These are phyloP conservation scores for Sordariomycetes sp. DNA, from an alignment of 2,329 filamentous ascomycete genomes.

Conservation along the genomic window DNA sequence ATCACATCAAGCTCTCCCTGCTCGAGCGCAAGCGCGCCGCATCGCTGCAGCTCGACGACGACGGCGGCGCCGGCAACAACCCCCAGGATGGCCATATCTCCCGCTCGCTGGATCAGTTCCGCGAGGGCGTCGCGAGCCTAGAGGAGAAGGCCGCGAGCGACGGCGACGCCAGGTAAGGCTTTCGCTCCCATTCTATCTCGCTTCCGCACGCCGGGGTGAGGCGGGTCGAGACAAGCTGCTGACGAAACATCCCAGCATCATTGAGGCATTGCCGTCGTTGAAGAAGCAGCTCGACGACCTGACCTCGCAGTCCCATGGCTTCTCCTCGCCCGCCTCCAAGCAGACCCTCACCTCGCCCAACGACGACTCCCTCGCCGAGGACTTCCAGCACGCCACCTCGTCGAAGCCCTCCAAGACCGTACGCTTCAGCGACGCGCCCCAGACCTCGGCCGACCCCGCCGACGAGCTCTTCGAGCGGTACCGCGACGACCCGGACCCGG, in stretches of 20 bases:
- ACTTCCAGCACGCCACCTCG: constrained; percentile 56
- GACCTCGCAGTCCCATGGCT: constrained; percentile 69
- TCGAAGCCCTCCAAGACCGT: constrained; percentile 58
- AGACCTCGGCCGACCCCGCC: constrained; percentile 18
- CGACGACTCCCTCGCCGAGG: constrained; percentile 48
- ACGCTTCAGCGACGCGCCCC: constrained; percentile 66
- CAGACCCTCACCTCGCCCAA: constrained; percentile 52
- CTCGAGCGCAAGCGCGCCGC: constrained; percentile 84
- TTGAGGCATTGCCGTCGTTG: constrained; percentile 59
- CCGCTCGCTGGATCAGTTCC: constrained; percentile 77
- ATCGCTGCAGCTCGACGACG: constrained; percentile 60
- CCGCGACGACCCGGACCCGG: constrained; percentile 52
- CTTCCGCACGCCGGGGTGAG: no score
- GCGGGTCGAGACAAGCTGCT: background rate
- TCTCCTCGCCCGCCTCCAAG: constrained; percentile 38
- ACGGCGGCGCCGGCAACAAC: constrained; percentile 20
- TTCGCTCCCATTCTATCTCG: no score
- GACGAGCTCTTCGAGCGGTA: constrained; percentile 42
- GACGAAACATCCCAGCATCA: constrained; percentile 26
- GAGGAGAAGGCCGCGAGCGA: constrained; percentile 56
- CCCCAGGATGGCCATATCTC: constrained; percentile 81
- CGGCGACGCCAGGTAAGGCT: constrained; percentile 55
- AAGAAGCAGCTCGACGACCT: constrained; percentile 69
- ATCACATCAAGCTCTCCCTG: constrained; percentile 93
- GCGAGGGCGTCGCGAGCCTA: constrained; percentile 66